phyloP scores from a whole-genome alignment of 331 rosid species.

The Acacia pycnantha region DNA sequence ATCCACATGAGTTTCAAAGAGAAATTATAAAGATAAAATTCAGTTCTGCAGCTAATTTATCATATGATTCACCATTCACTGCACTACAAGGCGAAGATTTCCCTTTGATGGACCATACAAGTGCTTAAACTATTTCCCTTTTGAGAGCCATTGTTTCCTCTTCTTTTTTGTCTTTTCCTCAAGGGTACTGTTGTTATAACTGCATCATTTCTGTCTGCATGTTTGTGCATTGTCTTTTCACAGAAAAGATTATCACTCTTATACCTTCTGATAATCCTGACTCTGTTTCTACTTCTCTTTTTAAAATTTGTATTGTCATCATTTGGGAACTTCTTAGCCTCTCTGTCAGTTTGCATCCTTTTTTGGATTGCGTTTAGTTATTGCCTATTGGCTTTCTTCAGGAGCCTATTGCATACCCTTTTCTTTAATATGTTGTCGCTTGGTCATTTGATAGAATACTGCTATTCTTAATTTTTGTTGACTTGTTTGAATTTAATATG shows the following conservation, averaged over 20 bases:
- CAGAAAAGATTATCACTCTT: not conserved
- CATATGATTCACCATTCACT: not conserved
- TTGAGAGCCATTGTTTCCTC: not conserved
- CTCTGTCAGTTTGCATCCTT: not conserved
- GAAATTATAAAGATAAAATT: not conserved
- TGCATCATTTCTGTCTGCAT: not conserved
- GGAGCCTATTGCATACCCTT: not conserved
- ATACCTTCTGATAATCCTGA: not conserved
- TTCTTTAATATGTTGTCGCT: constrained; percentile 1
- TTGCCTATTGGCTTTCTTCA: not conserved
- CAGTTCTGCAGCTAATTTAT: not conserved
- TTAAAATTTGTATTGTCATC: not conserved
- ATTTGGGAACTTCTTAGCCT: not conserved
- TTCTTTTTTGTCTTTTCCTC: not conserved
- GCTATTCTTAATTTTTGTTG: not conserved
- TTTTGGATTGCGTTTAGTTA: not conserved
- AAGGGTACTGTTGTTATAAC: not conserved
- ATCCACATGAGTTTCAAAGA: not conserved
- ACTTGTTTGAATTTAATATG: not conserved
- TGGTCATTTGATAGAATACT: not conserved
- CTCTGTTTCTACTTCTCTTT: too few species aligned
- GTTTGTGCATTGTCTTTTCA: not conserved
- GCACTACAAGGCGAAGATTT: not conserved
- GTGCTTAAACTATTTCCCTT: not conserved
- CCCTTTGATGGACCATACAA: not conserved